Conservation (phyloP, 257 asterid species). For the Salvia miltiorrhiza region DNA sequence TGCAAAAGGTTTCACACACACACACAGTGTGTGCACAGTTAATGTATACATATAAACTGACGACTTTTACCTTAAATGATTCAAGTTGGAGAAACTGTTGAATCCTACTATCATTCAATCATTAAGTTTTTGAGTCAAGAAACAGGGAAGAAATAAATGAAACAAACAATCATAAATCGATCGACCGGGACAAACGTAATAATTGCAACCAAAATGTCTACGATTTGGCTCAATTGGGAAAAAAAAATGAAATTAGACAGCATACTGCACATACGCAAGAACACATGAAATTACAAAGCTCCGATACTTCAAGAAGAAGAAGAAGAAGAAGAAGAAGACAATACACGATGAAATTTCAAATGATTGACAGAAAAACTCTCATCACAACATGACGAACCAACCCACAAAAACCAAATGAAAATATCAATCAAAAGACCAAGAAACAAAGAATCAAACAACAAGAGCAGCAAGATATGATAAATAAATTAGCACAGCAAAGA, state of each 20-base stretch:
- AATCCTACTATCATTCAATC: not conserved
- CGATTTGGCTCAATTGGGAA: not conserved
- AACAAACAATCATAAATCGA: not conserved
- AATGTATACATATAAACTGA: not conserved
- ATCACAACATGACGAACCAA: not conserved
- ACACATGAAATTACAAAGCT: not conserved
- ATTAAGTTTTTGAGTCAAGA: not conserved
- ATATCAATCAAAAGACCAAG: conserved; percentile 2
- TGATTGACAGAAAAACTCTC: not conserved
- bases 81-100: not conserved
- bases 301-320: not conserved
- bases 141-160: not conserved
- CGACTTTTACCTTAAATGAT: not conserved
- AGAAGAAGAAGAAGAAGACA: too few species aligned
- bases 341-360: conserved; percentile 3
- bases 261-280: not conserved
- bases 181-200: not conserved
- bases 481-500: too few species aligned
- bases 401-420: not conserved
- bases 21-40: not conserved
- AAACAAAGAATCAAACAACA: conserved; percentile 8
- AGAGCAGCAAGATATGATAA: too few species aligned
- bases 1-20: not conserved
- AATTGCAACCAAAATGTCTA: not conserved
- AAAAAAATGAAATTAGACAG: not conserved